Percentiles rank a stretch among this genome's conserved stretches.
Evolutionary conservation across 768 basidiomycete genomes (phyloP).

Genomic region (Termitomyces sp.): DNA sequence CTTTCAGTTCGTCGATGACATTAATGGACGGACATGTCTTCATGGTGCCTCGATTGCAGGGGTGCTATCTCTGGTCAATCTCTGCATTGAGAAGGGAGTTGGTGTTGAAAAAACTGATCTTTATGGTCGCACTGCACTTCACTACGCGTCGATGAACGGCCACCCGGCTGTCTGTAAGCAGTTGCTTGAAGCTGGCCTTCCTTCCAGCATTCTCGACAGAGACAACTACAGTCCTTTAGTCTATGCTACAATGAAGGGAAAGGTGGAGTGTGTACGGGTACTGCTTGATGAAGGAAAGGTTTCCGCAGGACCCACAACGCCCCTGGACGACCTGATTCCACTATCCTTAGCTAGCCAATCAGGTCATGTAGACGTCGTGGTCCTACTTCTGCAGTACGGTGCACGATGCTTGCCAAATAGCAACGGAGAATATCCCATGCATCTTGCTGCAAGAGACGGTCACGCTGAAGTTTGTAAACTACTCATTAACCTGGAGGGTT

Average conservation of each 20-base stretch:
- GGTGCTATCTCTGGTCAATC: constrained; percentile 66
- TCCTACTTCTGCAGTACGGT: constrained; percentile 73
- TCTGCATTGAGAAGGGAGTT: constrained; percentile 77
- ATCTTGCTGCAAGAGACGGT: constrained; percentile 92
- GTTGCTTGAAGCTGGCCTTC: constrained; percentile 67
- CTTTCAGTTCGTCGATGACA: constrained; percentile 92
- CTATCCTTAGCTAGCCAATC: constrained; percentile 89
- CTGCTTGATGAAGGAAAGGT: constrained; percentile 74
- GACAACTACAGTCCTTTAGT: constrained; percentile 95
- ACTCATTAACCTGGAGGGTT: constrained; percentile 71
- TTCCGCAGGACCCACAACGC: constrained; percentile 53
- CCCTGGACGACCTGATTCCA: constrained; percentile 74
- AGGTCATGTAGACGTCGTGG: constrained; percentile 82
- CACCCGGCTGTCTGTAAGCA: constrained; percentile 72
- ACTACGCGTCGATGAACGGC: constrained; percentile 95
- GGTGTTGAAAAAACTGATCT: constrained; percentile 76
- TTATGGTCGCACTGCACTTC: constrained; percentile 91
- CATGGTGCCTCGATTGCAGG: constrained; percentile 94
- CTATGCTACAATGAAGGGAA: constrained; percentile 88
- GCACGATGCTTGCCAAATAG: constrained; percentile 82
- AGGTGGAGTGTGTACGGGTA: constrained; percentile 79
- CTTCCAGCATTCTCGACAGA: constrained; percentile 75
- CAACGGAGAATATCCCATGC: constrained; percentile 96
- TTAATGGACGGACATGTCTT: constrained; percentile 91
- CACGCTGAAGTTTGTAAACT: constrained; percentile 82